Percentiles rank a stretch among this genome's conserved stretches.
Conservation (phyloP, 176 grass and related monocot species). For the Themeda triandra region DNA sequence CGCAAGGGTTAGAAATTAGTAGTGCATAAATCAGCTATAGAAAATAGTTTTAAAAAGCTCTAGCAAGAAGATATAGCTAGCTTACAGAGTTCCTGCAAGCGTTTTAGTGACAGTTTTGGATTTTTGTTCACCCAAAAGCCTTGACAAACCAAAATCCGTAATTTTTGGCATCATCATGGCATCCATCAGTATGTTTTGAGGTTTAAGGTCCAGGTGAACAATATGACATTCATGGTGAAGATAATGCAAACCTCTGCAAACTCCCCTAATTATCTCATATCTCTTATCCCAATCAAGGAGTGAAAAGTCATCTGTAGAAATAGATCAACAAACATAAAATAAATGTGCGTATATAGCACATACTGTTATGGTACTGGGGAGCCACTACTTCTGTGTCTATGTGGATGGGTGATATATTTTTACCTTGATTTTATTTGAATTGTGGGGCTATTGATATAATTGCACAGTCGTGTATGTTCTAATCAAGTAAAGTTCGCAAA, state of each 20-base stretch:
- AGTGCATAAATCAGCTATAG: not conserved
- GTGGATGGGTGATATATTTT: too few species aligned
- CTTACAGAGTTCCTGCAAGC: not conserved
- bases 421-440: too few species aligned
- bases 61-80: not conserved
- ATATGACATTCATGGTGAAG: not conserved
- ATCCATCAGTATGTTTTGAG: not conserved
- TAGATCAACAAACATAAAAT: not conserved
- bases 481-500: too few species aligned
- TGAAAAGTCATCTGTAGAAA: not conserved
- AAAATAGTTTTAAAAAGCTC: not conserved
- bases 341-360: too few species aligned
- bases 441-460: too few species aligned
- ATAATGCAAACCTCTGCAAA: not conserved
- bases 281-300: not conserved
- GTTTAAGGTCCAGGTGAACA: constrained; percentile 7
- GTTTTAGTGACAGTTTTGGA: not conserved
- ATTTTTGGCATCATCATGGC: not conserved
- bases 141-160: not conserved
- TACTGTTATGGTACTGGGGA: too few species aligned
- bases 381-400: too few species aligned
- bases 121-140: not conserved
- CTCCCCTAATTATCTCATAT: not conserved
- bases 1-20: too few species aligned
- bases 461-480: too few species aligned